Base-by-base conservation (phyloP, 129 eudicot genomes). In the Ambrosia trifida region DNA sequence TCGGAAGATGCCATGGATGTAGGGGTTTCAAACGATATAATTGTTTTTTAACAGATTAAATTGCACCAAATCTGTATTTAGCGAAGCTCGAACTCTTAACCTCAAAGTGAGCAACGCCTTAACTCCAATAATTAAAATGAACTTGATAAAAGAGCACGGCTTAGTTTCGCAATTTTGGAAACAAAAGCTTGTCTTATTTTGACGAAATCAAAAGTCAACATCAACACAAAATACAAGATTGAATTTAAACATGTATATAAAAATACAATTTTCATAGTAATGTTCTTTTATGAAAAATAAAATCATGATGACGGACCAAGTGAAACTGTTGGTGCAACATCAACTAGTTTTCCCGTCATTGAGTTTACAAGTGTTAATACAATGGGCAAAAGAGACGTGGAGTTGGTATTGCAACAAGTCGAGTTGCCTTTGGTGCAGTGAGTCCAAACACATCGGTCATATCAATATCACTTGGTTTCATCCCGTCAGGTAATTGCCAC, bases 401-500 rank as follows among this genome's bases (percentile, higher is more conserved):
- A 12, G 66, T 83, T 2, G 96, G 96, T 35, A 90, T 85, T 4
- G 96, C 96, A 20, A 79, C 78, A 4, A 90, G 91, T 14, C 91
- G 86, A 52, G 40, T 81, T 44, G 96, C 96, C 19, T 78, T 82
- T 2, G 96, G 96, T 30, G 96, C 91, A 9, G 96, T 90, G 74
- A 90, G 89, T 40, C 96, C 96, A 53, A 90, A 90, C 74, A 87
- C 84, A 30, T 90, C 96, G 4, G 36, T 60, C 86, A 83, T 87
- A 11, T 87, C 91, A 4, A 90, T 47, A 43, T 90, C 94, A 54
- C 84, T 83, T 0, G 96, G 87, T 66, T 90, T 90, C 95, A 90
- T 90, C 32, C 96, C 96, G 33, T 87, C 87, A 0, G 96, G 94
- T 83, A 90, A 74, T n/a, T 90, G 81, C 96, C 96, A 90, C 3